Evolutionary conservation across 2,329 filamentous ascomycete species (phyloP), one percentile per base, ranked within the genome.

Genomic region (Aspergillus puulaauensis): DNA sequence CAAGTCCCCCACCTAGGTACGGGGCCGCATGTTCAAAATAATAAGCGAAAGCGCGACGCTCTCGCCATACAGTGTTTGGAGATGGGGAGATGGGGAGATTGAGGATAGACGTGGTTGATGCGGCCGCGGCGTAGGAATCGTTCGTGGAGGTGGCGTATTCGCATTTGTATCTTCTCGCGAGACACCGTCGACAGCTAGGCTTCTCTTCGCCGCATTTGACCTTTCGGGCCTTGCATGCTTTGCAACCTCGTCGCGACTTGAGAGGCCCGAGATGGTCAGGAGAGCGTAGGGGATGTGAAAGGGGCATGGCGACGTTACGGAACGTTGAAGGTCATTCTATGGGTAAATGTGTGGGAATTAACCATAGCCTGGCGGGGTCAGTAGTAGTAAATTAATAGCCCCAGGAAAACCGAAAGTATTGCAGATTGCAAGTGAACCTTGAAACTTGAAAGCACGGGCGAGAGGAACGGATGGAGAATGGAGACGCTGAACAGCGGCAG

Each of bases 171-270:
- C 68, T 67, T 19, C 68, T 70, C 27, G 64, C 69, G 11, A 62
- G 65, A 54, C 72, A 75, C 46, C 68, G 66, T 2, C 66, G 19
- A 57, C 72, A 75, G 15, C 52, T 56, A 6, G 71, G 72, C 47
- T 69, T 73, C 54, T 70, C 66, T 54, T 75, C 69, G 35, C 71
- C 72, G 44, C 72, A 75, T 50, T 74, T 74, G 46, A 73, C 63
- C 53, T 63, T 62, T 40, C 71, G 65, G n/a, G 65, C 68, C 67
- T 70, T 72, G 68, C 70, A 72, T 8, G 68, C 68, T 56, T 60
- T 69, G 57, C 70, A 72, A 19, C 70, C 69, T 17, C 60, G 49
- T 39, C 53, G 64, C 41, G 69, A 70, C 54, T 60, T 67, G 12
- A 58, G 54, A 17, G 60, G 61, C 14, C 27, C 53, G 37, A 52